A percentile compares a stretch with the other conserved stretches of the same genome.
phyloP scores from a whole-genome alignment of 2,329 filamentous ascomycete species.

The Fusarium bulbicola region DNA sequence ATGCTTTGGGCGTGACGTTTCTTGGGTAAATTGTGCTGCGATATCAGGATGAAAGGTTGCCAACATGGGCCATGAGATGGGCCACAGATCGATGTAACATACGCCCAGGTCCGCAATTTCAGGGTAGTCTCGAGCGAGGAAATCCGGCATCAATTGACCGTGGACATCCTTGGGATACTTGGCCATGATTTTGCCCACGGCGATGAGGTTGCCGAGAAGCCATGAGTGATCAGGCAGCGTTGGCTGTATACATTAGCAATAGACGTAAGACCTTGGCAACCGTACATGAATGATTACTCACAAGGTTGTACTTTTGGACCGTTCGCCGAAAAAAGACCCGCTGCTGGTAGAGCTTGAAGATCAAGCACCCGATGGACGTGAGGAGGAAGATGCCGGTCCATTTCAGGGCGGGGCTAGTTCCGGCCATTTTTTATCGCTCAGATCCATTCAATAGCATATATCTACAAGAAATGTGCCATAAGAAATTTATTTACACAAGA shows the following conservation, averaged over 20 bases:
- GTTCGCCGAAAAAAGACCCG: not conserved
- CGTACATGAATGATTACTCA: not conserved
- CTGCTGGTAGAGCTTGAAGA: not conserved
- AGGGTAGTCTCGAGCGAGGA: not conserved
- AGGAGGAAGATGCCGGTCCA: not conserved
- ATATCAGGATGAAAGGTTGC: not conserved
- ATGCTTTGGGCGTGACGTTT: not conserved
- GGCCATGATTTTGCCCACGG: not conserved
- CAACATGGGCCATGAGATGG: not conserved
- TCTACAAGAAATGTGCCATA: not conserved
- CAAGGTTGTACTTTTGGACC: not conserved
- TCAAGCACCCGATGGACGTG: not conserved
- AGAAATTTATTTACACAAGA: not conserved
- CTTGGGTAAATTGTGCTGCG: not conserved
- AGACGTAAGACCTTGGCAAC: rapidly evolving
- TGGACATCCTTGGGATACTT: not conserved
- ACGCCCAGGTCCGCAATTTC: not conserved
- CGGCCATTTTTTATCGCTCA: not conserved
- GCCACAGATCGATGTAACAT: not conserved
- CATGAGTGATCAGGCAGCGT: not conserved
- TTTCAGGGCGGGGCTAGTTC: not conserved
- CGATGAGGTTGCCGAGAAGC: not conserved
- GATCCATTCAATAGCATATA: rapidly evolving
- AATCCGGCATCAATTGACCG: not conserved
- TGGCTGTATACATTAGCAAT: not conserved